phyloP scores from a whole-genome alignment of 768 basidiomycete genomes.

The Lactifluus volemus region DNA sequence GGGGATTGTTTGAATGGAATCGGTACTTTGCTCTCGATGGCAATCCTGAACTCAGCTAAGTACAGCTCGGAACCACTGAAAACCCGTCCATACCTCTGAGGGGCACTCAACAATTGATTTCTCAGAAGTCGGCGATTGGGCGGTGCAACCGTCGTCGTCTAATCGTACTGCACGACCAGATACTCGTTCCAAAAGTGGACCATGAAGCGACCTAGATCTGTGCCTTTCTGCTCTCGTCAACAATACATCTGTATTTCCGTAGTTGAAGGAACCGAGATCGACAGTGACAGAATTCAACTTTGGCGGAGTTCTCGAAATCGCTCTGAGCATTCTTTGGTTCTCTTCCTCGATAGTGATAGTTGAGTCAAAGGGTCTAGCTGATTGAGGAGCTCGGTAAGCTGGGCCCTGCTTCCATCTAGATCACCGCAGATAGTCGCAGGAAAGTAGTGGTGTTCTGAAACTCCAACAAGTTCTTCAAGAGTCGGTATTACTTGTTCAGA shows the following conservation, averaged over 20 bases:
- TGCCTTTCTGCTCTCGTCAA: slow-evolving; percentile 8
- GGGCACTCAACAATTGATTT: neutral
- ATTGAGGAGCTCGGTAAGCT: neutral
- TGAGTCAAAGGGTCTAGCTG: neutral
- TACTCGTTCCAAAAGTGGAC: neutral
- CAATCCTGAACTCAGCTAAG: neutral
- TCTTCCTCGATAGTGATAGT: neutral
- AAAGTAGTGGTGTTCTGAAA: neutral
- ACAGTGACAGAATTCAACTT: neutral
- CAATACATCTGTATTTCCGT: neutral
- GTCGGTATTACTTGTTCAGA: slow-evolving; percentile 4
- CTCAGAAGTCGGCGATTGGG: neutral
- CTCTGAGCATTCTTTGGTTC: neutral
- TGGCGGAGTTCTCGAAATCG: neutral
- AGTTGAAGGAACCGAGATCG: neutral
- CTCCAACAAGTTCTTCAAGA: slow-evolving; percentile 13
- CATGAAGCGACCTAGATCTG: neutral
- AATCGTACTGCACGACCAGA: neutral
- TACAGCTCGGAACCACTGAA: neutral
- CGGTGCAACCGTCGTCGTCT: neutral
- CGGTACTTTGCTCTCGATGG: neutral
- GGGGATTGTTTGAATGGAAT: neutral
- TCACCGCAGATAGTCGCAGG: neutral
- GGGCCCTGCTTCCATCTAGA: neutral
- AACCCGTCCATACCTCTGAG: neutral